Base-by-base conservation (phyloP, 2,329 filamentous ascomycete genomes). In the Westerdykella sp. region DNA sequence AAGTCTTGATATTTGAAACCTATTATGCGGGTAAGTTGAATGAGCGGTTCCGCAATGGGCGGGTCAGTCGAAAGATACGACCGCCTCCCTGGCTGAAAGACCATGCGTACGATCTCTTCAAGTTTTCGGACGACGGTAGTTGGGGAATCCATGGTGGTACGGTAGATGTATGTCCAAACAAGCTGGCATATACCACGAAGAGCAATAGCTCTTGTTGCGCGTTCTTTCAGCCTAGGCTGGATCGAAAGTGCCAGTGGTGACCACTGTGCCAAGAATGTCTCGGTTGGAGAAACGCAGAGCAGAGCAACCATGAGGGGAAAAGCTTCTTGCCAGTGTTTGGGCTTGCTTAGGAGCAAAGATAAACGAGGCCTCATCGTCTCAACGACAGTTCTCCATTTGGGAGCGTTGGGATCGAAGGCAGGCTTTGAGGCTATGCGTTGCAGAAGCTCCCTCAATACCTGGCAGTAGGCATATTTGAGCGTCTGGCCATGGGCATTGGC, bases 391-490 rank as follows among this genome's bases (percentile, higher is more conserved):
- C 81, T 84, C 93, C 93, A 98, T 65, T 84, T 91, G 0, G 85
- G 81, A 50, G 85, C 77, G 42, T 83, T 83, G 47, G 97, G 77
- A 60, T 96, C 86, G 39, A 78, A 82, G 43, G 76, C 83, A 5
- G 87, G 85, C 50, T 82, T 86, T 4, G 87, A 87, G 12, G 91
- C 91, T 40, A 98, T 83, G 1, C 90, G 88, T 12, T 96, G 77
- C 18, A 98, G 71, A 22, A 98, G 75, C 53, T 86, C 85, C 56
- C 95, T 87, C 41, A 98, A 78, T 16, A 95, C 83, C 58, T 95
- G 86, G 62, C 93, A 97, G 61, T 96, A 98, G 0, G 90, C 87
- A 54, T 91, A 85, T 66, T 98, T 98, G 59, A 97, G 83, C 47
- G 82, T 83, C 52, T 87, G 87, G 1, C 93, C 93, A 58, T 96